Percentiles rank a stretch among this genome's conserved stretches.
Evolutionary conservation across 164 flowering plant genomes (phyloP).

Genomic region (Santalum album): DNA sequence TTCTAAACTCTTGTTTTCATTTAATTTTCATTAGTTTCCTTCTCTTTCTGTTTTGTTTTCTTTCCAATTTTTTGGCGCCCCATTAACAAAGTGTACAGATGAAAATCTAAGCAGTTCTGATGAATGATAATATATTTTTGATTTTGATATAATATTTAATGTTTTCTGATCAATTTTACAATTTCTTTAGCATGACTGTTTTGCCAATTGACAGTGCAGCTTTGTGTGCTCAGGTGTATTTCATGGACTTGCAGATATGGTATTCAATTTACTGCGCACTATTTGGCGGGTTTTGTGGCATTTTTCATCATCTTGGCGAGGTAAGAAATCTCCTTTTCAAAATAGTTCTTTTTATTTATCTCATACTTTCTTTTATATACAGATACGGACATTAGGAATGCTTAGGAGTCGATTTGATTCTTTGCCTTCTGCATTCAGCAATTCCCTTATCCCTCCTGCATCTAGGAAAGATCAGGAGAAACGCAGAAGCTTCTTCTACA

Average conservation of each 20-base stretch:
- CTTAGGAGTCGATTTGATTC: constrained; percentile 72
- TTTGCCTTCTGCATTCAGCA: constrained; percentile 71
- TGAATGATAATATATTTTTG: too few relatives aligned
- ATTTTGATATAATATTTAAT: too few relatives aligned
- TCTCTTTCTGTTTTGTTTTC: constrained; percentile 4
- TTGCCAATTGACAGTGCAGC: too few relatives aligned
- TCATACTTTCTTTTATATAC: constrained; percentile 9
- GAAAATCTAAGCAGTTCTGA: too few relatives aligned
- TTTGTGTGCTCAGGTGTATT: constrained; percentile 37
- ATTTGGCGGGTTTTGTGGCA: constrained; percentile 58
- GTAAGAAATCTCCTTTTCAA: constrained; percentile 36
- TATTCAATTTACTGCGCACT: constrained; percentile 60
- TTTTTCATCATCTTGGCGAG: constrained; percentile 90
- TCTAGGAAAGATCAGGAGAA: constrained; percentile 25
- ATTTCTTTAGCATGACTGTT: too few relatives aligned
- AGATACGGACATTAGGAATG: constrained; percentile 92
- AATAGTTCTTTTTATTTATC: constrained; percentile 28
- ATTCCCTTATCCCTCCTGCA: constrained; percentile 48
- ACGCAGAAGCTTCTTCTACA: constrained; percentile 23
- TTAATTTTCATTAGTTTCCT: too few relatives aligned
- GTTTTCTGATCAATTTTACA: too few relatives aligned
- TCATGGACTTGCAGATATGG: constrained; percentile 78
- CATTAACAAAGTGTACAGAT: too few relatives aligned
- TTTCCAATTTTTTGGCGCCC: background rate
- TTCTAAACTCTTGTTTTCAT: too few relatives aligned